Evolutionary conservation across 202 grass and related monocot genomes (phyloP).

Genomic region (Carex arenaria): DNA sequence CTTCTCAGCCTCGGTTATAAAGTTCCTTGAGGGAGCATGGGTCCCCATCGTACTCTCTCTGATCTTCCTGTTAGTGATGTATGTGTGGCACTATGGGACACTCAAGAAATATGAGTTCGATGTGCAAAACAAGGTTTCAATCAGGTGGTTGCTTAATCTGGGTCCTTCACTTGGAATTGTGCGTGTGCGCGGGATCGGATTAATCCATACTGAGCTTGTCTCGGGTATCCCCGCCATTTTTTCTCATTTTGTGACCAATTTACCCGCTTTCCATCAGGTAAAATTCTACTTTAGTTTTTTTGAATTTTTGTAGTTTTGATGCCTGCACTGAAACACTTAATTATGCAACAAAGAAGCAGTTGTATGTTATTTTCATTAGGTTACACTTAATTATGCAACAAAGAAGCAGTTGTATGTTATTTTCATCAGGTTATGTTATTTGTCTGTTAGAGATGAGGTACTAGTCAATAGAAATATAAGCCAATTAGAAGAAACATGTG

Average conservation of each 20-base stretch:
- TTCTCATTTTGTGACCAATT: slow-evolving; percentile 92
- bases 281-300: background rate
- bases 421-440: slow-evolving; percentile 5
- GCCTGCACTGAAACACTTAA: no score
- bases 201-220: slow-evolving; percentile 82
- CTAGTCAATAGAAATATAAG: background rate
- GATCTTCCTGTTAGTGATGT: slow-evolving; percentile 90
- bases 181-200: slow-evolving; percentile 72
- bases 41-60: slow-evolving; percentile 73
- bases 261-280: slow-evolving; percentile 99
- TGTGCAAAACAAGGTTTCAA: slow-evolving; percentile 85
- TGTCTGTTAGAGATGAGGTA: background rate
- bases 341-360: background rate
- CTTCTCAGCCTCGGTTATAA: slow-evolving; percentile 76
- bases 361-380: background rate
- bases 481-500: background rate
- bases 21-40: slow-evolving; percentile 90
- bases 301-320: background rate
- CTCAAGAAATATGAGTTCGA: slow-evolving; percentile 78
- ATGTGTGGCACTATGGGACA: slow-evolving; percentile 83
- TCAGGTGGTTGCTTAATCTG: slow-evolving; percentile 76
- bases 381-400: background rate
- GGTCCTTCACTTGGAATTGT: slow-evolving; percentile 89
- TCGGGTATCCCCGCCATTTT: slow-evolving; percentile 93
- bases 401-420: slow-evolving; percentile 7